Base-by-base conservation (phyloP, 306 rosid species). In the Trifolium subterraneum region DNA sequence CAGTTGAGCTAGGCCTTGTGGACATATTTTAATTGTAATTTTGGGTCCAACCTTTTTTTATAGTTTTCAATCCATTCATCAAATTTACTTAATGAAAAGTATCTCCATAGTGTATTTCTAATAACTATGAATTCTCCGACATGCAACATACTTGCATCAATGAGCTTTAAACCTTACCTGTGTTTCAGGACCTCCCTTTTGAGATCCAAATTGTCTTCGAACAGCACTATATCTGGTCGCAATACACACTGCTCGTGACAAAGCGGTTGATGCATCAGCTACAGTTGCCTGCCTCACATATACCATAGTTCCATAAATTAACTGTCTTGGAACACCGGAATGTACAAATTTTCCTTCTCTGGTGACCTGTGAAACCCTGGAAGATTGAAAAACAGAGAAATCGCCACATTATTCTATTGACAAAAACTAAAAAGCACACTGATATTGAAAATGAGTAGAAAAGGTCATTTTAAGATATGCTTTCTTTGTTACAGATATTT, bases 141-240 rank as follows among this genome's bases (percentile, higher is more conserved):
- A 59, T 54, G 70, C 60, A 65, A 71, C 29, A 68, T 55, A 41
- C 64, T 65, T 10, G 60, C 79, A 76, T 23, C 20, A 8, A 31
- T 31, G 47, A 4, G 65, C 45, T 73, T 64, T 20, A 59, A 65
- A 50, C 20, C 78, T 59, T 85, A 92, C 99, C 88, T 91, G 99
- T 55, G 95, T 87, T 84, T 94, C 99, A 70, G 64, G 77, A 72
- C 89, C 90, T 33, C 93, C 93, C 58, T 88, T 70, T 9, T 87
- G 83, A 2, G 93, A 81, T 44, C 97, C 99, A 82, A 94, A 94
- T 61, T 94, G 99, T 76, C 99, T 83, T 67, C 99, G 90, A 83
- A 94, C 97, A 71, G 95, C 95, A 82, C 99, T 94, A 68, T 92
- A 94, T 82, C 99, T 90, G 22, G 99, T 94, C 65, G 99, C 97